A percentile compares a stretch with the other conserved stretches of the same genome.
phyloP scores from a whole-genome alignment of 139 green algal species.

The Micractinium sp. region DNA sequence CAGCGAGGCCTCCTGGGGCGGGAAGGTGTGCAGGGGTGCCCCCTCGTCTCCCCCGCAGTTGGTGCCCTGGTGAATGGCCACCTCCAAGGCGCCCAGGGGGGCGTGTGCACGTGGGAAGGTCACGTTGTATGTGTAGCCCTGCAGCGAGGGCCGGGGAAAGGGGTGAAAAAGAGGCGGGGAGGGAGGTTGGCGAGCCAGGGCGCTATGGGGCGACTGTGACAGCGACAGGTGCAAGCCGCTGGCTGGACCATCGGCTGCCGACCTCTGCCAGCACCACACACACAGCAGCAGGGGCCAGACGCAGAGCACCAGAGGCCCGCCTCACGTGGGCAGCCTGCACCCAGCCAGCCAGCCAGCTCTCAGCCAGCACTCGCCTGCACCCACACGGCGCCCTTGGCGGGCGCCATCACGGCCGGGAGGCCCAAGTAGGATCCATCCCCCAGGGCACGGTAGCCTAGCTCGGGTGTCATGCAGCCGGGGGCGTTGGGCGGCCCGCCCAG shows the following conservation, averaged over 20 bases:
- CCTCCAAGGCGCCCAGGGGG: background rate
- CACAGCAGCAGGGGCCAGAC: too few species aligned
- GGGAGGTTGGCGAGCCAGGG: background rate
- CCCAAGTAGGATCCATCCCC: background rate
- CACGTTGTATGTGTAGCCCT: background rate
- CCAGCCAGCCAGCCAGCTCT: too few species aligned
- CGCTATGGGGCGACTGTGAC: too few species aligned
- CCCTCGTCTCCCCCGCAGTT: background rate
- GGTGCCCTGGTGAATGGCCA: background rate
- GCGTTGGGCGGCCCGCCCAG: background rate
- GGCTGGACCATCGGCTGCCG: too few species aligned
- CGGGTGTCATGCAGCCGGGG: background rate
- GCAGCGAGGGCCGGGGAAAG: too few species aligned
- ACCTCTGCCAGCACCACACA: too few species aligned
- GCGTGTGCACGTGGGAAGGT: background rate
- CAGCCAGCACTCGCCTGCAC: background rate
- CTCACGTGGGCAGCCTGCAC: too few species aligned
- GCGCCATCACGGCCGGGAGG: background rate
- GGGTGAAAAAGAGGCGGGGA: background rate
- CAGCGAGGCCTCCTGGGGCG: background rate
- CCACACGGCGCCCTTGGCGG: background rate
- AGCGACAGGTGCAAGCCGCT: too few species aligned
- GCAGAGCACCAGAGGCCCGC: too few species aligned
- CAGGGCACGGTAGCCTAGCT: background rate
- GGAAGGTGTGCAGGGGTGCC: background rate